These are phyloP conservation scores for Colletotrichum liaoningense DNA, from an alignment of 2,329 filamentous ascomycete species.

Conservation along the genomic window DNA sequence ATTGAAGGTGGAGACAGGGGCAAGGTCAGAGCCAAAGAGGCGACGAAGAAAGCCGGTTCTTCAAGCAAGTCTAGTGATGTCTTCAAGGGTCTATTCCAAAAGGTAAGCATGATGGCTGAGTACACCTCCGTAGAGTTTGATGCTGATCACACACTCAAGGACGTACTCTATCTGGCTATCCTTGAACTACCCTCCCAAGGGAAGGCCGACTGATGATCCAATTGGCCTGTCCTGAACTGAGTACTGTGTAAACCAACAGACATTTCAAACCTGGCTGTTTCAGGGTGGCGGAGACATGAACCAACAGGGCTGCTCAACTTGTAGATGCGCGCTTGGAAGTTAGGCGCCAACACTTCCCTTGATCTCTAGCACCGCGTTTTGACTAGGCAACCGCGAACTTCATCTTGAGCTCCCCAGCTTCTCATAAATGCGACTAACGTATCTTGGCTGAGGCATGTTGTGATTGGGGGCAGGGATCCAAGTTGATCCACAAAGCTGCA, in stretches of 20 bases:
- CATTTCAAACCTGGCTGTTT: background rate
- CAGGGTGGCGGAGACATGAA: background rate
- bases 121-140: too few species aligned
- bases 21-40: background rate
- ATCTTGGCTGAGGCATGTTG: too few species aligned
- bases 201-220: background rate
- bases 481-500: too few species aligned
- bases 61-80: background rate
- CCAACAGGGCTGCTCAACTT: background rate
- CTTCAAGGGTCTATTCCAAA: constrained; percentile 23
- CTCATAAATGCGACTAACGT: too few species aligned
- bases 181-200: constrained; percentile 4
- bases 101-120: background rate
- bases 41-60: background rate
- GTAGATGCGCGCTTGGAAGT: background rate
- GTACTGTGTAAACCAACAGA: background rate
- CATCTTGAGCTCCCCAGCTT: too few species aligned
- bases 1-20: background rate
- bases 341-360: background rate
- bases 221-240: background rate
- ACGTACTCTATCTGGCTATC: constrained; percentile 27
- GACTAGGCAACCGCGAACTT: background rate
- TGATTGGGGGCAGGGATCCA: too few species aligned
- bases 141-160: background rate
- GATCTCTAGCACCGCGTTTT: background rate